Percentiles rank a stretch among this genome's conserved stretches.
Evolutionary conservation across 1,284 basidiomycete genomes (phyloP).

Genomic region (Tilletia horrida): DNA sequence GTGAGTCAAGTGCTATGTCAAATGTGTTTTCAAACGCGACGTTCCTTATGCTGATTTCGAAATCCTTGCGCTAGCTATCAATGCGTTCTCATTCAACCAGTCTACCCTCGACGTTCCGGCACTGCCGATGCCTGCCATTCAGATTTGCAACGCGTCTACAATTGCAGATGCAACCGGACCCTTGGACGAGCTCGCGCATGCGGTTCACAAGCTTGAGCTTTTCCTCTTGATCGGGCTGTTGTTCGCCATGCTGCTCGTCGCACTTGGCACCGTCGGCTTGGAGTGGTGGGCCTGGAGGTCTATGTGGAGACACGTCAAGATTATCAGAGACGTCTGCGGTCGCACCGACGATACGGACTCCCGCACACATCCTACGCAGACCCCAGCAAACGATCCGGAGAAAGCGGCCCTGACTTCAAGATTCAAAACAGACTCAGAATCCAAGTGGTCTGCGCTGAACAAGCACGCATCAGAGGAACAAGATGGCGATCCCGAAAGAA

Average conservation of each 20-base stretch:
- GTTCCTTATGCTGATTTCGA: neutral
- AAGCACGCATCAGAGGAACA: neutral
- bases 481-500: neutral
- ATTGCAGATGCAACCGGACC: constrained; percentile 32
- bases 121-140: neutral
- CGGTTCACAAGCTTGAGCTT: constrained; percentile 24
- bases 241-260: constrained; percentile 27
- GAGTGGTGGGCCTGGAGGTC: constrained; percentile 40
- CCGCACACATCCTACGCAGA: neutral
- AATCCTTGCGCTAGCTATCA: constrained; percentile 23
- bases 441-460: neutral
- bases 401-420: neutral
- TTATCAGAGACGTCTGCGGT: constrained; percentile 30
- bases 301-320: constrained; percentile 28
- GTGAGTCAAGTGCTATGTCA: constrained; percentile 17
- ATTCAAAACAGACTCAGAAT: constrained; percentile 13
- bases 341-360: neutral
- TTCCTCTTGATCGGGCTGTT: constrained; percentile 28
- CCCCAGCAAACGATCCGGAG: neutral
- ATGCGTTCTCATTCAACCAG: constrained; percentile 31
- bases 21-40: neutral
- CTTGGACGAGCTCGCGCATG: constrained; percentile 34
- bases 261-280: constrained; percentile 23
- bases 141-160: constrained; percentile 28
- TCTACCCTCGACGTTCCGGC: constrained; percentile 33